These are phyloP conservation scores for Ogataea kodamae DNA, from an alignment of 805 yeast genomes.

Conservation along the genomic window DNA sequence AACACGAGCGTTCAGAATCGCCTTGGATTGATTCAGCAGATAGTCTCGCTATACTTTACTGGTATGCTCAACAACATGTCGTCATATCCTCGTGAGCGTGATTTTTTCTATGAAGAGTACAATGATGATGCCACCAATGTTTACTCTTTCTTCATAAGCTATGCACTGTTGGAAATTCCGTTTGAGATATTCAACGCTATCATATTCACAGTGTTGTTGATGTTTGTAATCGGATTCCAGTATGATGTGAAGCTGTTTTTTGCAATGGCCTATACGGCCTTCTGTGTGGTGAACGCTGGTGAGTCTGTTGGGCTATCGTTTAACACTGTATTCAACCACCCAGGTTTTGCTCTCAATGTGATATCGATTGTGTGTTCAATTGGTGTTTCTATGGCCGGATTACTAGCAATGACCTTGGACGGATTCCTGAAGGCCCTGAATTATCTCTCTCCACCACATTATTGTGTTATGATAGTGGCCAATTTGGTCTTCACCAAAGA, in stretches of 20 bases:
- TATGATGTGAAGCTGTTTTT: slow-evolving; percentile 65
- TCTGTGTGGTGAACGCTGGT: slow-evolving; percentile 65
- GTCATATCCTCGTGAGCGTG: slow-evolving; percentile 68
- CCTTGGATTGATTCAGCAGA: slow-evolving; percentile 73
- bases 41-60: slow-evolving; percentile 66
- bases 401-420: slow-evolving; percentile 76
- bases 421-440: slow-evolving; percentile 65
- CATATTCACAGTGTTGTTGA: slow-evolving; percentile 57
- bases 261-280: slow-evolving; percentile 51
- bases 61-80: slow-evolving; percentile 80
- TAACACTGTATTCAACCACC: slow-evolving; percentile 66
- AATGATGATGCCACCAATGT: slow-evolving; percentile 69
- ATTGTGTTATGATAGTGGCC: slow-evolving; percentile 59
- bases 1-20: slow-evolving; percentile 58
- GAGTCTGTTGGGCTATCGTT: slow-evolving; percentile 82
- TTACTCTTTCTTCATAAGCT: slow-evolving; percentile 57
- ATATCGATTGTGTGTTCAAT: slow-evolving; percentile 63
- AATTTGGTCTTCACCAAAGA: slow-evolving; percentile 53
- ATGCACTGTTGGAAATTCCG: slow-evolving; percentile 62
- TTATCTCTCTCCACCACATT: slow-evolving; percentile 74
- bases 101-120: slow-evolving; percentile 75
- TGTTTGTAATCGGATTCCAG: slow-evolving; percentile 71
- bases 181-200: slow-evolving; percentile 59
- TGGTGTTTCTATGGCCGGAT: slow-evolving; percentile 81
- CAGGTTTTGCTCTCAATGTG: slow-evolving; percentile 77